Conservation (phyloP, 305 asterid genomes). For the Fraxinus angustifolia region DNA sequence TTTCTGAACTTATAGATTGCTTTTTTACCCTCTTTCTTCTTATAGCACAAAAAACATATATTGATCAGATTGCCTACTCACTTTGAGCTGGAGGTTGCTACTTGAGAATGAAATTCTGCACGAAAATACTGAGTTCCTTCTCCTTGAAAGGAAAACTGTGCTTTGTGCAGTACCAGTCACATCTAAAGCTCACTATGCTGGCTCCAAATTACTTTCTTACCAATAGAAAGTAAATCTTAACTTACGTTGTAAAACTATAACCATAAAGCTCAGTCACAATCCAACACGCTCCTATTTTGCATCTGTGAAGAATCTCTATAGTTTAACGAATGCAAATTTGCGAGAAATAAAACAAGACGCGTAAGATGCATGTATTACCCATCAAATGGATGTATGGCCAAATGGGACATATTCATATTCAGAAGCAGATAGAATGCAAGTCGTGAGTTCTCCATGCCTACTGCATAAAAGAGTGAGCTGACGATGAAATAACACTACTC, state of each 20-base stretch:
- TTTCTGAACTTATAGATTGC: too few species aligned
- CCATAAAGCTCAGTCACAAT: neutral
- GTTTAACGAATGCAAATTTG: neutral
- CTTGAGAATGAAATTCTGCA: neutral
- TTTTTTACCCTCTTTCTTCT: neutral
- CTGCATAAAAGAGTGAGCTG: neutral
- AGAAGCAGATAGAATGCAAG: neutral
- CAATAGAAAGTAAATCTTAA: neutral
- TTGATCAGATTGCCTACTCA: slow-evolving; percentile 15
- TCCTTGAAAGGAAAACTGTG: neutral
- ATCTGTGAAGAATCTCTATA: neutral
- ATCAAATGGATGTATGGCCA: neutral
- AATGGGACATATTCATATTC: neutral
- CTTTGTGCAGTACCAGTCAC: neutral
- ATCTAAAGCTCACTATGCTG: neutral
- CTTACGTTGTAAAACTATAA: neutral
- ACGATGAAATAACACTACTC: neutral
- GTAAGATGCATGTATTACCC: neutral
- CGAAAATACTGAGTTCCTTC: neutral
- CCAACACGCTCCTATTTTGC: neutral
- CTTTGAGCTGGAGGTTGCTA: slow-evolving; percentile 33
- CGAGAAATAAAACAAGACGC: neutral
- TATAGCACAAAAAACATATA: neutral
- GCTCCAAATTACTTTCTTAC: neutral
- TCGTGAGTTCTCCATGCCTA: neutral